Evolutionary conservation across 371 early-diverging fungal genomes (phyloP).

Genomic region (Actinomortierella wolfii): DNA sequence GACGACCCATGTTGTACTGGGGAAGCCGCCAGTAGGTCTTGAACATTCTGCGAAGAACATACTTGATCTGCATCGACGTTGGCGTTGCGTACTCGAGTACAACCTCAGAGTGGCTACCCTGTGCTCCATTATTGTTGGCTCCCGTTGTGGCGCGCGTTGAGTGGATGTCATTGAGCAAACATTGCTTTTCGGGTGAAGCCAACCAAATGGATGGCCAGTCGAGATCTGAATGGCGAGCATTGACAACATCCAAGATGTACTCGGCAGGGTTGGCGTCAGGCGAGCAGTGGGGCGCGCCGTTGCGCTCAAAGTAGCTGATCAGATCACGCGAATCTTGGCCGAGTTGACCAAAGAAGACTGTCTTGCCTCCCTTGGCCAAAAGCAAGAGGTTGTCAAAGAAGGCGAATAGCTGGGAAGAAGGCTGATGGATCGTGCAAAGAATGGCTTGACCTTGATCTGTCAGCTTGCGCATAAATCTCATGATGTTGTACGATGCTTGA

Average conservation of each 20-base stretch:
- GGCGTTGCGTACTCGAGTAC: slow-evolving; percentile 9
- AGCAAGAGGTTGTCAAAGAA: slow-evolving; percentile 77
- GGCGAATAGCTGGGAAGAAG: slow-evolving; percentile 76
- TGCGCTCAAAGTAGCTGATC: slow-evolving; percentile 68
- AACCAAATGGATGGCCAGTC: slow-evolving; percentile 68
- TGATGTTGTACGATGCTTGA: slow-evolving; percentile 71
- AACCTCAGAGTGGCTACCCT: too few species aligned
- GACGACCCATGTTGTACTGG: slow-evolving; percentile 61
- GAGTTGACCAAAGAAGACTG: slow-evolving; percentile 80
- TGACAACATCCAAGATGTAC: slow-evolving; percentile 71
- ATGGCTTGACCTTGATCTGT: slow-evolving; percentile 64
- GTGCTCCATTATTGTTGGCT: slow-evolving; percentile 48
- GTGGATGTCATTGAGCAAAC: slow-evolving; percentile 11
- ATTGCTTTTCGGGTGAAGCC: slow-evolving; percentile 45
- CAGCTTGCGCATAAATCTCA: slow-evolving; percentile 67
- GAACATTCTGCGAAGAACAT: slow-evolving; percentile 62
- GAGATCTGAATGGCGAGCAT: slow-evolving; percentile 66
- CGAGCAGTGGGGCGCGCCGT: slow-evolving; percentile 64
- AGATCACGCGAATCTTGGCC: slow-evolving; percentile 57
- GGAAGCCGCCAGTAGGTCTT: slow-evolving; percentile 62
- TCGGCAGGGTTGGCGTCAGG: slow-evolving; percentile 72
- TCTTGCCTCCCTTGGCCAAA: slow-evolving; percentile 74
- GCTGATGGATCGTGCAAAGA: slow-evolving; percentile 83
- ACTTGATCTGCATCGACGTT: slow-evolving; percentile 40
- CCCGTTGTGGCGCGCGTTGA: not conserved